phyloP scores from a whole-genome alignment of 805 yeast genomes.

The Wickerhamiella sergipiensis region DNA sequence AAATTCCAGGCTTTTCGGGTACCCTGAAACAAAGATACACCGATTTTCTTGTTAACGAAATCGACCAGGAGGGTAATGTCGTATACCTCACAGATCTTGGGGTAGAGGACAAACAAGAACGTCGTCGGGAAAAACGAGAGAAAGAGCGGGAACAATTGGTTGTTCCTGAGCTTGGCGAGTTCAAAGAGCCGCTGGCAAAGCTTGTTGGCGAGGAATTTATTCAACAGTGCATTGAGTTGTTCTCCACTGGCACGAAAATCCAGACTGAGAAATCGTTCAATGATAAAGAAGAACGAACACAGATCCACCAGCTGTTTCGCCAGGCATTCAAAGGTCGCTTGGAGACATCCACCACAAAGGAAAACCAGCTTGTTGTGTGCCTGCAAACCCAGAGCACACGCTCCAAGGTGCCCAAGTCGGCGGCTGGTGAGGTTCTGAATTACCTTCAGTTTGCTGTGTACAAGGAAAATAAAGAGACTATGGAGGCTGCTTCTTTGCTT shows the following conservation, averaged over 20 bases:
- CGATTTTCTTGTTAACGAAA: conserved; percentile 89
- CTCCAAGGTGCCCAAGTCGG: conserved; percentile 18
- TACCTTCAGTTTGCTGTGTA: conserved; percentile 67
- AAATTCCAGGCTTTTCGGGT: conserved; percentile 57
- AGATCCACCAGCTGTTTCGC: conserved; percentile 64
- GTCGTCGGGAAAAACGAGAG: conserved; percentile 14
- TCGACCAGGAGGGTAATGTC: conserved; percentile 52
- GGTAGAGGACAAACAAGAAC: conserved; percentile 11
- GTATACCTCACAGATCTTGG: conserved; percentile 48
- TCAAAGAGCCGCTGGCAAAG: conserved; percentile 35
- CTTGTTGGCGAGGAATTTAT: conserved; percentile 49
- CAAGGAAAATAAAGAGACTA: conserved; percentile 93
- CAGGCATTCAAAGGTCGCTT: conserved; percentile 57
- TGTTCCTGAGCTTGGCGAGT: conserved; percentile 21
- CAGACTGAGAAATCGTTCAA: conserved; percentile 42
- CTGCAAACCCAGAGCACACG: conserved; percentile 32
- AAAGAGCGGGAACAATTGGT: conserved; percentile 8
- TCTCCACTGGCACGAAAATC: conserved; percentile 40
- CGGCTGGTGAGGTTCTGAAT: conserved; percentile 52
- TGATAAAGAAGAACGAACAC: conserved; percentile 63
- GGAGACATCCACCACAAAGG: conserved; percentile 57
- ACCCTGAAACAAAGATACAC: conserved; percentile 77
- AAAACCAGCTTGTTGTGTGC: conserved; percentile 51
- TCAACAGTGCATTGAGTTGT: conserved; percentile 39
- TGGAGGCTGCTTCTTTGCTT: conserved; percentile 78